Evolutionary conservation across 2,329 filamentous ascomycete species (phyloP).

Genomic region (Colletotrichum camelliae): DNA sequence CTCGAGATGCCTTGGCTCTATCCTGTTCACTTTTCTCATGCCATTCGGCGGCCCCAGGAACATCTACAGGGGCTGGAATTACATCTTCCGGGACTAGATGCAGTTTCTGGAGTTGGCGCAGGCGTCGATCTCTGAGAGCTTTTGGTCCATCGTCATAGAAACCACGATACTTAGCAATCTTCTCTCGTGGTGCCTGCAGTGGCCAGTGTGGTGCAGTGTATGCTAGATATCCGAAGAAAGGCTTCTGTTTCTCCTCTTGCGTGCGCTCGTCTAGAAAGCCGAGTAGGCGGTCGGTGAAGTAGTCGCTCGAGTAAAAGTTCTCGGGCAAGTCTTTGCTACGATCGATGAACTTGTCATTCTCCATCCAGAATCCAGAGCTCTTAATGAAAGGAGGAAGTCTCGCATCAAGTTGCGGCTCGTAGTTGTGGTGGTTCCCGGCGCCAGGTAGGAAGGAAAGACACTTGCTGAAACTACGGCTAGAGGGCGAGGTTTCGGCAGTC

Average conservation of each 20-base stretch:
- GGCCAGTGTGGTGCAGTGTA: constrained; percentile 60
- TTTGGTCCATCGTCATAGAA: constrained; percentile 45
- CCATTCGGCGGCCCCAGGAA: background rate
- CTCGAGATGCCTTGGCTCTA: constrained; percentile 26
- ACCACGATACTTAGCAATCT: constrained; percentile 51
- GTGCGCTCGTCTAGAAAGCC: background rate
- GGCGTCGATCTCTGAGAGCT: background rate
- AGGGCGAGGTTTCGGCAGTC: constrained; percentile 60
- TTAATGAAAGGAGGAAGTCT: background rate
- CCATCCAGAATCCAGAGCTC: background rate
- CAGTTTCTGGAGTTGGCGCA: background rate
- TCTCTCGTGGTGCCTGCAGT: constrained; percentile 51
- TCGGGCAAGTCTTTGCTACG: background rate
- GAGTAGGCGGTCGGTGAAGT: background rate
- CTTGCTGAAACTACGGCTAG: constrained; percentile 62
- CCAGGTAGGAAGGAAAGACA: constrained; percentile 66
- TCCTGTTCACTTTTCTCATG: background rate
- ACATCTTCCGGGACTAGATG: background rate
- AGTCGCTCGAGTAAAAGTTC: background rate
- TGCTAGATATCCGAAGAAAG: constrained; percentile 44
- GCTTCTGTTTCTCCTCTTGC: background rate
- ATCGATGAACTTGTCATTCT: background rate
- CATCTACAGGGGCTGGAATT: background rate
- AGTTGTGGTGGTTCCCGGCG: constrained; percentile 58
- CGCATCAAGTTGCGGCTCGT: background rate